phyloP scores from a whole-genome alignment of 2,329 filamentous ascomycete genomes.

The Colletotrichum sublineola region DNA sequence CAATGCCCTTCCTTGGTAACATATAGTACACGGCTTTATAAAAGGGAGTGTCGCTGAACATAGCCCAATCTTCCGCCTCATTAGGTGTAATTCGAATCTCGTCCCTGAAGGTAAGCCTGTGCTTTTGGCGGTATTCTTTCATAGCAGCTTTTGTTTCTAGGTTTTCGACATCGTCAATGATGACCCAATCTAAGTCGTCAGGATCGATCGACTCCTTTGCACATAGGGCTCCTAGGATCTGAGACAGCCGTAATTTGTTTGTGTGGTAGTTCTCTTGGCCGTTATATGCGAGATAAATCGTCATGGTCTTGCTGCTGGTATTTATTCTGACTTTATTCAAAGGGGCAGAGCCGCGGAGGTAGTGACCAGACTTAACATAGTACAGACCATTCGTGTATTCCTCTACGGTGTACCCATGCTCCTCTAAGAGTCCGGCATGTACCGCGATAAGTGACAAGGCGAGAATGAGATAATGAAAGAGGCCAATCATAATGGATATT shows the following conservation, averaged over 20 bases:
- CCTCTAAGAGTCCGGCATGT: neutral
- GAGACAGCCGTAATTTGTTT: neutral
- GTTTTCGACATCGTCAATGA: neutral
- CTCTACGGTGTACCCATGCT: neutral
- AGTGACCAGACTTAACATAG: neutral
- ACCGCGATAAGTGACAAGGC: neutral
- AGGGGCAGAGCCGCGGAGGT: neutral
- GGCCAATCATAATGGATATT: too few relatives aligned
- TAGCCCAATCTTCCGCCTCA: neutral
- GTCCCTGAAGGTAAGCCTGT: neutral
- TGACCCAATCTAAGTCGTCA: neutral
- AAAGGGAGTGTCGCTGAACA: neutral
- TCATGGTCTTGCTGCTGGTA: neutral
- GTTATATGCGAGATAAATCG: neutral
- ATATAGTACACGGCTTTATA: conserved; percentile 3
- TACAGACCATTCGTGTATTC: neutral
- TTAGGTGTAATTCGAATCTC: neutral
- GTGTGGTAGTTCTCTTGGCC: neutral
- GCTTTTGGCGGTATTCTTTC: conserved; percentile 1
- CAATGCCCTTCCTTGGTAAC: neutral
- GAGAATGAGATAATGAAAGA: conserved; percentile 52
- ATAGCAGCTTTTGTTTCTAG: neutral
- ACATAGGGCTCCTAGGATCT: neutral
- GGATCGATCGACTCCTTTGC: neutral
- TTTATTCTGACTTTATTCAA: neutral